Conservation (phyloP, 2,329 filamentous ascomycete genomes). For the Nemania sp. region DNA sequence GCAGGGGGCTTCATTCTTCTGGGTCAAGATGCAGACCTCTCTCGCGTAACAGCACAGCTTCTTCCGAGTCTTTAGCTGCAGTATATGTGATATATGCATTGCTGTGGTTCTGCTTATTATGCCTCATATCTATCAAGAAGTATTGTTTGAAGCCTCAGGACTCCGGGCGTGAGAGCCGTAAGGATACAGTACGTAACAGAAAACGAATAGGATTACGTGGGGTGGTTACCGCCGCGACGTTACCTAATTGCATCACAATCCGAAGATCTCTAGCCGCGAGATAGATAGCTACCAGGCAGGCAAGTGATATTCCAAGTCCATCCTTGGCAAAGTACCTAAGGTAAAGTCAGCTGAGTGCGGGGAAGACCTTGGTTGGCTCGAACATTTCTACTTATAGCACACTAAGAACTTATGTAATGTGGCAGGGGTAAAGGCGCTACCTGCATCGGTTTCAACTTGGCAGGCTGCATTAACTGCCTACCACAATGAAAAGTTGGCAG, state of each 20-base stretch:
- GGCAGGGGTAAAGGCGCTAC: background rate
- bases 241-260: background rate
- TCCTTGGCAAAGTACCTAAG: background rate
- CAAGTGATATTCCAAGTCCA: too few relatives aligned
- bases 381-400: background rate
- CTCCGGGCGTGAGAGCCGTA: background rate
- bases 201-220: too few relatives aligned
- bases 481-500: background rate
- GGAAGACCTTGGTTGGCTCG: background rate
- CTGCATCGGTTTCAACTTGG: background rate
- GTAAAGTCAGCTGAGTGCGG: background rate
- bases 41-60: constrained; percentile 4
- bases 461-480: background rate
- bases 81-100: background rate
- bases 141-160: background rate
- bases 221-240: background rate
- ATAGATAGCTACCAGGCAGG: background rate
- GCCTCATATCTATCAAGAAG: background rate
- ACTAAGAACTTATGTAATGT: background rate
- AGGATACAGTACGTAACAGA: background rate
- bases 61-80: background rate
- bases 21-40: constrained; percentile 2
- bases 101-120: background rate
- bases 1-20: background rate
- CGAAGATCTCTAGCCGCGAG: background rate